Evolutionary conservation across 768 basidiomycete genomes (phyloP).

Genomic region (Cystofilobasidium macerans): DNA sequence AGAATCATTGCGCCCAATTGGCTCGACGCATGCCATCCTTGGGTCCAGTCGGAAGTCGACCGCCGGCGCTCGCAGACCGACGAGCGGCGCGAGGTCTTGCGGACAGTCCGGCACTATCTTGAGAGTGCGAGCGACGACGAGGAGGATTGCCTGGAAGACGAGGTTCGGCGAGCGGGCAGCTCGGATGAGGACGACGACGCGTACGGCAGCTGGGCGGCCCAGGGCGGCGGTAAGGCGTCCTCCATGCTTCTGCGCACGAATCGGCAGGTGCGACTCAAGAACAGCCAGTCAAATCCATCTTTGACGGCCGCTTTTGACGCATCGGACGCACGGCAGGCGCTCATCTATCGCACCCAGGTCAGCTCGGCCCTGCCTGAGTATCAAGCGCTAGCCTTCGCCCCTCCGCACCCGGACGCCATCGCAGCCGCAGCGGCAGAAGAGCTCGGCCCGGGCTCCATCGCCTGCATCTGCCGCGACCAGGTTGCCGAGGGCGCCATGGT

Average conservation of each 20-base stretch:
- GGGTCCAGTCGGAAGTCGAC: conserved; percentile 7
- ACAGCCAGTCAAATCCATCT: not conserved
- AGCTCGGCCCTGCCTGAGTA: too few species aligned
- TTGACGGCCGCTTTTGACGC: conserved; percentile 10
- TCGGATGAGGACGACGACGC: not conserved
- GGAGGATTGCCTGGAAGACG: too few species aligned
- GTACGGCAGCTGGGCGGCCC: not conserved
- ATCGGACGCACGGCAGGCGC: conserved; percentile 20
- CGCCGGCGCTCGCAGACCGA: not conserved
- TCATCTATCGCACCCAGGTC: conserved; percentile 6
- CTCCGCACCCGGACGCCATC: not conserved
- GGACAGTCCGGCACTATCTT: conserved; percentile 16
- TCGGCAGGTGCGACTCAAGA: not conserved
- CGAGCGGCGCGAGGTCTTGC: not conserved
- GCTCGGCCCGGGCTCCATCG: conserved; percentile 3
- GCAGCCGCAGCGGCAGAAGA: not conserved
- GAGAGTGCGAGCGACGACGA: conserved; percentile 18
- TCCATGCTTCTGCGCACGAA: not conserved
- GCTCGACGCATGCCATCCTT: conserved; percentile 19
- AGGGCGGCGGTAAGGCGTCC: conserved; percentile 15
- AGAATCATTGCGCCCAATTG: conserved; percentile 14
- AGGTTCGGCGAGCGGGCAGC: too few species aligned
- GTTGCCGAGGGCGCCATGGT: conserved; percentile 19
- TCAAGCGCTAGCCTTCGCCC: not conserved
- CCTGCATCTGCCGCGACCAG: conserved; percentile 17